Percentiles rank a stretch among this genome's conserved stretches.
Conservation (phyloP, 495 filamentous ascomycete genomes). For the Opeltia flavorubescens region DNA sequence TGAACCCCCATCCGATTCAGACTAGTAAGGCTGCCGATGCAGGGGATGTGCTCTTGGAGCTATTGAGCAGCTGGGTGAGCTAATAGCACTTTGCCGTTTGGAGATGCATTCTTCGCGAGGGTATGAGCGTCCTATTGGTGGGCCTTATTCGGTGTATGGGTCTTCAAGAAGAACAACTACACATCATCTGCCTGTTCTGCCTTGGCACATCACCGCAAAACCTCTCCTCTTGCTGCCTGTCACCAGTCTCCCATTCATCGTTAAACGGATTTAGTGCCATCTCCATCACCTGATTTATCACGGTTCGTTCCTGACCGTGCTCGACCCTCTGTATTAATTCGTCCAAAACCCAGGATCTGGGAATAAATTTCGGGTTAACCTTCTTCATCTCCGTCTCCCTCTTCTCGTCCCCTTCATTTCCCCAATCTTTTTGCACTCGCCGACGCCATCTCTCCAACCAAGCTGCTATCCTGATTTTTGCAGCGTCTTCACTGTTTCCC, state of each 20-base stretch:
- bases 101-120: background rate
- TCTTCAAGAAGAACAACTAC: conserved; percentile 44
- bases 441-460: conserved; percentile 65
- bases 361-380: conserved; percentile 84
- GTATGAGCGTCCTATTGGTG: background rate
- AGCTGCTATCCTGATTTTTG: conserved; percentile 45
- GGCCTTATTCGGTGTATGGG: background rate
- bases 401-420: conserved; percentile 37
- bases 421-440: conserved; percentile 62
- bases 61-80: background rate
- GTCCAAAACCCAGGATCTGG: conserved; percentile 82
- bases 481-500: conserved; percentile 39
- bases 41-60: background rate
- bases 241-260: conserved; percentile 52
- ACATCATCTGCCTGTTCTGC: conserved; percentile 67
- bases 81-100: background rate
- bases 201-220: conserved; percentile 82
- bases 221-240: conserved; percentile 60
- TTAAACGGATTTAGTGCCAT: conserved; percentile 74
- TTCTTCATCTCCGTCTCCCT: conserved; percentile 60
- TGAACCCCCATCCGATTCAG: too few species aligned
- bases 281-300: conserved; percentile 60
- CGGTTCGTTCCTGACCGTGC: conserved; percentile 63
- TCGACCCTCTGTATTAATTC: conserved; percentile 83
- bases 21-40: background rate